Conservation (phyloP, 106 monocot genomes). For the Dendrobium catenatum region DNA sequence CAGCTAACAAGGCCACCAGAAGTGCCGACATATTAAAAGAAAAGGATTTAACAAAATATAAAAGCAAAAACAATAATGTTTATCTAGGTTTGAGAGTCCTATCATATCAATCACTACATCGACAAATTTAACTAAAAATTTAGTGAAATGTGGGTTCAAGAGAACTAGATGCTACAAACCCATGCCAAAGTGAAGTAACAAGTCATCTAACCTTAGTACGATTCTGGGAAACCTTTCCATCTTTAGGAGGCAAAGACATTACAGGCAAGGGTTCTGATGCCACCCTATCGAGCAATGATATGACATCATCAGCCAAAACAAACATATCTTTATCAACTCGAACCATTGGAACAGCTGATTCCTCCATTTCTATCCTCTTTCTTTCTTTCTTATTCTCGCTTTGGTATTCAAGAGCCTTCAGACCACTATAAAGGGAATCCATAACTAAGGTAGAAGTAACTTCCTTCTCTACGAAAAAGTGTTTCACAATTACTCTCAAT, state of each 20-base stretch:
- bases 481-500: constrained; percentile 75
- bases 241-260: constrained; percentile 61
- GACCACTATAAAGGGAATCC: constrained; percentile 92
- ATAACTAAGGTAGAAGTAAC: constrained; percentile 97
- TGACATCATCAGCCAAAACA: constrained; percentile 76
- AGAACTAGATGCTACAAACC: background rate
- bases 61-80: background rate
- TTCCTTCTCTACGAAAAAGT: constrained; percentile 94
- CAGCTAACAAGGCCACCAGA: no score
- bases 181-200: background rate
- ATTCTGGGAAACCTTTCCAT: constrained; percentile 74
- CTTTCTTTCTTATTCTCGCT: constrained; percentile 53
- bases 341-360: constrained; percentile 52
- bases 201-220: constrained; percentile 59
- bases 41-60: background rate
- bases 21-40: no score
- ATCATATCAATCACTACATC: background rate
- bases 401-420: constrained; percentile 74
- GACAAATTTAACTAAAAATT: background rate
- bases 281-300: constrained; percentile 67
- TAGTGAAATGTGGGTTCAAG: background rate
- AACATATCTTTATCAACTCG: constrained; percentile 71
- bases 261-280: constrained; percentile 53
- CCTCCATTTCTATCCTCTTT: constrained; percentile 37
- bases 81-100: background rate